These are phyloP conservation scores for Skeletonema menzelii DNA, from an alignment of 108 stramenopile genomes.

Conservation along the genomic window DNA sequence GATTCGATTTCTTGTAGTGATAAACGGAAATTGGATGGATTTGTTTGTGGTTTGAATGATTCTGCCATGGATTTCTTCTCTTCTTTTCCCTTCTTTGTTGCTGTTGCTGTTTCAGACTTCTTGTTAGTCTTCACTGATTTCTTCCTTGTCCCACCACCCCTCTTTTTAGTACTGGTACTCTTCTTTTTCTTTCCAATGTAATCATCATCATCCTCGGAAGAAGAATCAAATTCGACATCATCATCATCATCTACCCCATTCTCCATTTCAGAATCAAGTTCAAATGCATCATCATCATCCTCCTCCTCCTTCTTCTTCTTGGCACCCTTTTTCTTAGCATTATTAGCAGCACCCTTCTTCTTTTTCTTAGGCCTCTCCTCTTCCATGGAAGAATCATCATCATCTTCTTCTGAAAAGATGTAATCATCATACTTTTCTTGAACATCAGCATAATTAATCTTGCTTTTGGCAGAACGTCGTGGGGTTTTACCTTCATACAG, in stretches of 20 bases:
- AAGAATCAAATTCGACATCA: background rate
- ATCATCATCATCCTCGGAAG: slow-evolving; percentile 3
- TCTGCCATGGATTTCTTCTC: slow-evolving; percentile 43
- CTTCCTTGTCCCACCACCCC: background rate
- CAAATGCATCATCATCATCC: slow-evolving; percentile 1
- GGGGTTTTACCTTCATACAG: too few species aligned
- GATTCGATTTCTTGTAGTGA: slow-evolving; percentile 46
- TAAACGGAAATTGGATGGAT: slow-evolving; percentile 33
- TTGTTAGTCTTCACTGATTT: background rate
- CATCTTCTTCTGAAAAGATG: too few species aligned
- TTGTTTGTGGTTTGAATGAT: slow-evolving; percentile 41
- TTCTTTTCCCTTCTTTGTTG: background rate
- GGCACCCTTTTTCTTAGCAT: slow-evolving; percentile 7
- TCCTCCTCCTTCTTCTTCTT: slow-evolving; percentile 4
- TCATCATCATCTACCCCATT: background rate
- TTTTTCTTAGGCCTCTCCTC: background rate
- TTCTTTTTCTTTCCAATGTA: background rate
- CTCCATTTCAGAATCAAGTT: slow-evolving; percentile 9
- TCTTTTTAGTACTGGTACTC: too few species aligned
- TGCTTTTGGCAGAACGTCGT: background rate
- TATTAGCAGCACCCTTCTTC: background rate
- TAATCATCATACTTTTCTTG: too few species aligned
- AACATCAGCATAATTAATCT: slow-evolving; percentile 3
- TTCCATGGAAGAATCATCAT: background rate
- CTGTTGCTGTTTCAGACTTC: background rate